Conservation (phyloP, 208 protist genomes). For the Porcisia deanei region DNA sequence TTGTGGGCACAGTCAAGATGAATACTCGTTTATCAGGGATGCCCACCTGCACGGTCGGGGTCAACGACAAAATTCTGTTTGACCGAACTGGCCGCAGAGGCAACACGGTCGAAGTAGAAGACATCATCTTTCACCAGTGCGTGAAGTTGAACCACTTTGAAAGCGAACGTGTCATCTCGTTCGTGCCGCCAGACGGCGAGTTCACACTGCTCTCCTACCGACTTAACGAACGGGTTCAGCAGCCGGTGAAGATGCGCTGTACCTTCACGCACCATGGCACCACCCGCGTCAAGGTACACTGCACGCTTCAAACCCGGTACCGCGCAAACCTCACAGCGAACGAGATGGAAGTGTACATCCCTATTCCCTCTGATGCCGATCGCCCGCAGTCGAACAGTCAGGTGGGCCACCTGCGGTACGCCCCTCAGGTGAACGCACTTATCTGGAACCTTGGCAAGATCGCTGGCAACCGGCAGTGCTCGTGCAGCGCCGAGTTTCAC, state of each 20-base stretch:
- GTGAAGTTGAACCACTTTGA: slow-evolving; percentile 98
- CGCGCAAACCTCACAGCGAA: slow-evolving; percentile 93
- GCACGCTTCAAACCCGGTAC: slow-evolving; percentile 94
- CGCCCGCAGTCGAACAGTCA: slow-evolving; percentile 93
- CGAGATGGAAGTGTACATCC: slow-evolving; percentile 97
- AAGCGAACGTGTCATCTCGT: slow-evolving; percentile 92
- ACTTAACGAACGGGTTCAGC: slow-evolving; percentile 93
- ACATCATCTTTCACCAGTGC: slow-evolving; percentile 99
- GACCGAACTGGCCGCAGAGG: slow-evolving; percentile 48
- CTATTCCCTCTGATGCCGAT: slow-evolving; percentile 98
- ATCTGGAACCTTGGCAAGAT: slow-evolving; percentile 98
- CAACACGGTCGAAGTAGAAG: slow-evolving; percentile 91
- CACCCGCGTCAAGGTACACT: slow-evolving; percentile 94
- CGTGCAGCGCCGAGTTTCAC: slow-evolving; percentile 94
- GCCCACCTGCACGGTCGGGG: slow-evolving; percentile 97
- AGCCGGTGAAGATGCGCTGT: slow-evolving; percentile 94
- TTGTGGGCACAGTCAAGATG: slow-evolving; percentile 95
- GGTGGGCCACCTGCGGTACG: slow-evolving; percentile 93
- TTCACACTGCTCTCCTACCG: slow-evolving; percentile 99
- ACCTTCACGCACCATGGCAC: slow-evolving; percentile 89
- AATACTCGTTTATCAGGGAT: slow-evolving; percentile 97
- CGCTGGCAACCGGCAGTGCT: slow-evolving; percentile 93
- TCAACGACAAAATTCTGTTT: slow-evolving; percentile 97
- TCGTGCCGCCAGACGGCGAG: slow-evolving; percentile 97
- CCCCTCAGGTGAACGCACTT: slow-evolving; percentile 96